phyloP scores from a whole-genome alignment of 257 asterid genomes.

The Dorcoceras hygrometricum region DNA sequence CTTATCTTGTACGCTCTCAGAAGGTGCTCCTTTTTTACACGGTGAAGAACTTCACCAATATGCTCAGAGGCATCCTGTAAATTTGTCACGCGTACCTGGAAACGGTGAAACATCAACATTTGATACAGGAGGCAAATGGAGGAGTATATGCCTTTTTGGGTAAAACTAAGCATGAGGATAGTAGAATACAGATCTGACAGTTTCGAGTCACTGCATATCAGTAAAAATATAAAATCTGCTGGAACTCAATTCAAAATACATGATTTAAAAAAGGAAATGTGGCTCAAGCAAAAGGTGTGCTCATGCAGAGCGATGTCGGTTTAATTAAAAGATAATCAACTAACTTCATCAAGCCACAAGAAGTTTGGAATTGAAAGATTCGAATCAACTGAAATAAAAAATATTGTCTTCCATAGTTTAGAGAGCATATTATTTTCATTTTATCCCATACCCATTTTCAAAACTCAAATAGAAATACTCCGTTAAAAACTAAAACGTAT shows the following conservation, averaged over 20 bases:
- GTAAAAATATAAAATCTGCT: neutral
- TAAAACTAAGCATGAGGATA: neutral
- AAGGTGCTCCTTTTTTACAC: conserved; percentile 85
- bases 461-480: neutral
- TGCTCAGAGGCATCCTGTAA: conserved; percentile 94
- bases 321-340: too few species aligned
- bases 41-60: conserved; percentile 86
- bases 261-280: neutral
- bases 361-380: too few species aligned
- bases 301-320: neutral
- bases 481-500: neutral
- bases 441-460: neutral
- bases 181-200: neutral
- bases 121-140: neutral
- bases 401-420: neutral
- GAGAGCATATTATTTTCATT: neutral
- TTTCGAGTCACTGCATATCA: neutral
- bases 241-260: neutral
- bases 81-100: conserved; percentile 88
- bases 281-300: neutral
- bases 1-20: conserved; percentile 76
- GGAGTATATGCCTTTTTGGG: neutral
- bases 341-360: neutral
- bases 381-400: neutral
- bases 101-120: neutral